Evolutionary conservation across 495 filamentous ascomycete genomes (phyloP).

Genomic region (Annulohypoxylon moriforme): DNA sequence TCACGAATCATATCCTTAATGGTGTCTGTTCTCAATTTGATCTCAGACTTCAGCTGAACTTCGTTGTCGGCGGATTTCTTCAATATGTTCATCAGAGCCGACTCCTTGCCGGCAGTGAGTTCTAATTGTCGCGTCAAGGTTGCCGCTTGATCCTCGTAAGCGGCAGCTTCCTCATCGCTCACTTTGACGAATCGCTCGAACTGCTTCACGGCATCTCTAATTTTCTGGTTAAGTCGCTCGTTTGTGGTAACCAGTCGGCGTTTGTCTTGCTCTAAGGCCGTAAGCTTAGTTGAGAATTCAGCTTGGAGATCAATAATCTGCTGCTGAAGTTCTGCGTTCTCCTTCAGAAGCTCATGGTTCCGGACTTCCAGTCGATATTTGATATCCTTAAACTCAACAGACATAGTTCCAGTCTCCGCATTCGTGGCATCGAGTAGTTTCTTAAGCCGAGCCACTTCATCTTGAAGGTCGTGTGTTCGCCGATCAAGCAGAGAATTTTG

Average conservation of each 20-base stretch:
- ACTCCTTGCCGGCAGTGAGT: conserved; percentile 49
- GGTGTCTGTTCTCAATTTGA: conserved; percentile 31
- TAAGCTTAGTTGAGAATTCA: conserved; percentile 23
- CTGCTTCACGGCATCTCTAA: conserved; percentile 52
- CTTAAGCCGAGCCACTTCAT: conserved; percentile 50
- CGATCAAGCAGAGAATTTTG: conserved; percentile 52
- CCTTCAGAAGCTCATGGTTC: conserved; percentile 27
- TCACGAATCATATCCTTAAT: conserved; percentile 43
- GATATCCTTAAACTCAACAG: conserved; percentile 32
- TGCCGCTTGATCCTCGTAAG: conserved; percentile 30
- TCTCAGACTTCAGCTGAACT: conserved; percentile 44
- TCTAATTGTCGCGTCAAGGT: conserved; percentile 35
- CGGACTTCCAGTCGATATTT: conserved; percentile 36
- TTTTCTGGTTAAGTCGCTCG: conserved; percentile 49
- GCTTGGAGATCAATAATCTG: conserved; percentile 26
- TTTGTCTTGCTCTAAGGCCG: conserved; percentile 30
- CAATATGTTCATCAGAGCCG: conserved; percentile 47
- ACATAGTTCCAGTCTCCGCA: conserved; percentile 35
- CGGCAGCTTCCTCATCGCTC: conserved; percentile 27
- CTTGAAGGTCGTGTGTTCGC: conserved; percentile 48
- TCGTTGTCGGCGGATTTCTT: conserved; percentile 45
- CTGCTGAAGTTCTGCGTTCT: conserved; percentile 40
- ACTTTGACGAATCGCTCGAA: conserved; percentile 41
- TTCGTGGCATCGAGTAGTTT: conserved; percentile 46
- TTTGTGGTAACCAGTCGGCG: conserved; percentile 23